Evolutionary conservation across 257 asterid genomes (phyloP).

Genomic region (Primulina tabacum): DNA sequence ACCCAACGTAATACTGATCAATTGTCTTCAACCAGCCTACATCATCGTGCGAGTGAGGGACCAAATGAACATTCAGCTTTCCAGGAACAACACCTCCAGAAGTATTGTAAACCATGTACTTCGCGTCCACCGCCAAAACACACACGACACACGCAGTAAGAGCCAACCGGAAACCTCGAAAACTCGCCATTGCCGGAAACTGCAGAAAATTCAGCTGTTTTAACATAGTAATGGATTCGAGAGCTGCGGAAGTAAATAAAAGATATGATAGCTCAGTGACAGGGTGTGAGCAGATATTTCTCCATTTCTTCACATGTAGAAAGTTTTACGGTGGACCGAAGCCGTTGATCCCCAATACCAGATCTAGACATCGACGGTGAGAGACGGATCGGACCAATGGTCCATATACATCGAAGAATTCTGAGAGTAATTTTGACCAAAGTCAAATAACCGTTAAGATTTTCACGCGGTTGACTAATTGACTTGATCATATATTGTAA

Average conservation of each 20-base stretch:
- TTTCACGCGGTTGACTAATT: background rate
- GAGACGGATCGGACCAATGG: background rate
- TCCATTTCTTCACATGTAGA: background rate
- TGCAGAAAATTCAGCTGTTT: background rate
- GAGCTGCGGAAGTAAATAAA: background rate
- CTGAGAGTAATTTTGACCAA: background rate
- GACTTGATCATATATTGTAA: background rate
- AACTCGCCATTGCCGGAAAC: background rate
- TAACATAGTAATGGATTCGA: background rate
- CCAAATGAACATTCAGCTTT: slow-evolving; percentile 37
- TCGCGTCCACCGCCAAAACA: slow-evolving; percentile 25
- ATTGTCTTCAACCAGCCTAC: slow-evolving; percentile 40
- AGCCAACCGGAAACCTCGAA: background rate
- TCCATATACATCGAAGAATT: background rate
- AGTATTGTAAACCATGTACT: slow-evolving; percentile 41
- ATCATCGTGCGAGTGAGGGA: slow-evolving; percentile 41
- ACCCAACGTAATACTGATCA: slow-evolving; percentile 39
- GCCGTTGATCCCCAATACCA: background rate
- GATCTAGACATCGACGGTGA: background rate
- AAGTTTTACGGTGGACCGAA: background rate
- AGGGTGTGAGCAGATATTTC: background rate
- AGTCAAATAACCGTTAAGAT: background rate
- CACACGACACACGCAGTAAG: background rate
- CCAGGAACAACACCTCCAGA: slow-evolving; percentile 32
- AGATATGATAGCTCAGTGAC: background rate